A percentile compares a stretch with the other conserved stretches of the same genome.
phyloP scores from a whole-genome alignment of 441 rosid genomes.

The Hypseocharis bilobata region DNA sequence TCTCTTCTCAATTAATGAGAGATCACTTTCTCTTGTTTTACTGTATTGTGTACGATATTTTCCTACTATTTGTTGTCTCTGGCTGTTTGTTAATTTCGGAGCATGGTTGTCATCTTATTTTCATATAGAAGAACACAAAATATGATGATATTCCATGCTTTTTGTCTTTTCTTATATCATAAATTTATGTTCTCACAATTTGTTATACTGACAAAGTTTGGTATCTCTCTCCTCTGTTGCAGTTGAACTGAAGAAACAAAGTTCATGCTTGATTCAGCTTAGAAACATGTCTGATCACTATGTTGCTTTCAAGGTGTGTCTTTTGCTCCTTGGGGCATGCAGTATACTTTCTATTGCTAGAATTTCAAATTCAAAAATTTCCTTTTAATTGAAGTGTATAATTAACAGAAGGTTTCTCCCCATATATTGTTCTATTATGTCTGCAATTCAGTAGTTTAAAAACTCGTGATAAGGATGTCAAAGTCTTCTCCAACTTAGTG shows the following conservation, averaged over 20 bases:
- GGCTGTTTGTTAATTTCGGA: background rate
- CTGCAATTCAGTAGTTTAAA: background rate
- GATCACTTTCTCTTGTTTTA: background rate
- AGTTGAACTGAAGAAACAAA: conserved; percentile 49
- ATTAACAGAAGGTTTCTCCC: background rate
- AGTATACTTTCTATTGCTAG: background rate
- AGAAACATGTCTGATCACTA: conserved; percentile 37
- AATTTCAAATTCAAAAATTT: background rate
- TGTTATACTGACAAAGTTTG: background rate
- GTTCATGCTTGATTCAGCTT: conserved; percentile 37
- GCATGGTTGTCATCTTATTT: background rate
- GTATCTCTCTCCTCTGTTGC: conserved; percentile 9
- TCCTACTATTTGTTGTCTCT: background rate
- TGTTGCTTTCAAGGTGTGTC: conserved; percentile 48
- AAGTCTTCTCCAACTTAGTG: background rate
- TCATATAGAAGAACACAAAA: background rate
- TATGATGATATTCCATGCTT: background rate
- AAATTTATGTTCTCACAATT: background rate
- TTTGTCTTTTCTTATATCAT: background rate
- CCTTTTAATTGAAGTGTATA: background rate
- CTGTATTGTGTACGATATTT: too few relatives aligned
- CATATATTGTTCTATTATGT: background rate
- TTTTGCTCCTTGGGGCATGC: background rate
- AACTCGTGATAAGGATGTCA: too few relatives aligned
- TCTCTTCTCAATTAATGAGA: background rate